Evolutionary conservation across 2,329 filamentous ascomycete genomes (phyloP), one percentile per base, ranked within the genome.

Genomic region (Monilinia laxa): DNA sequence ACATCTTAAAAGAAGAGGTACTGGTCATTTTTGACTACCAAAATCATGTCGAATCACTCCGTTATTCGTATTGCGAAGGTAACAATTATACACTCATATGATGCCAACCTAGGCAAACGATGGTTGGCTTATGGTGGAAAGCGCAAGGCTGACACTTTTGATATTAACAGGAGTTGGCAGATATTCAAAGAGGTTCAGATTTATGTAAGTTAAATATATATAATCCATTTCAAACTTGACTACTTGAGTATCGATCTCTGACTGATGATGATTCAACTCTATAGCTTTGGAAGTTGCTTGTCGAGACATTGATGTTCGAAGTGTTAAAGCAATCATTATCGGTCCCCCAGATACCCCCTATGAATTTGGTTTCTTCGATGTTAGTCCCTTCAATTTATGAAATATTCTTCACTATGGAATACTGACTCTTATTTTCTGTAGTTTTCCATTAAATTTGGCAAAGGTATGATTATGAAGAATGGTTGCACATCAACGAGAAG

Each of bases 341-440:
- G 95, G 95, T 0, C 94, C 95, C 31, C 92, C 94, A 71, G 93
- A 95, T 73, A 96, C 93, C 0, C 93, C 94, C 0, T 99, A 99
- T 78, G 93, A 97, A 78, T 97, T 96, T 76, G 95, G 95, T 3
- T 97, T 97, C 80, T 98, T 96, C 76, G 93, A 98, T 84, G 93
- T 95, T 77, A 68, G 82, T 76, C 31, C 28, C 31, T 47, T 1
- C 42, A 38, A 28, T 35, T 5, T 11, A 35, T 45, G 16, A 14
- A 10, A 10, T 6, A 25, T 23, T 20, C 25, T 23, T 23, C 14
- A 63, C 40, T 54, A 14, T 45, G 11, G 45, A 7, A 60, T 73
- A 66, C 76, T 81, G 70, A 80, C 69, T 57, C 47, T 51, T 45
- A 51, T 53, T 18, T 47, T 45, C 53, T 53, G 18, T 67, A 93